Evolutionary conservation across 768 basidiomycete species (phyloP).

Genomic region (Hortiboletus campestris): DNA sequence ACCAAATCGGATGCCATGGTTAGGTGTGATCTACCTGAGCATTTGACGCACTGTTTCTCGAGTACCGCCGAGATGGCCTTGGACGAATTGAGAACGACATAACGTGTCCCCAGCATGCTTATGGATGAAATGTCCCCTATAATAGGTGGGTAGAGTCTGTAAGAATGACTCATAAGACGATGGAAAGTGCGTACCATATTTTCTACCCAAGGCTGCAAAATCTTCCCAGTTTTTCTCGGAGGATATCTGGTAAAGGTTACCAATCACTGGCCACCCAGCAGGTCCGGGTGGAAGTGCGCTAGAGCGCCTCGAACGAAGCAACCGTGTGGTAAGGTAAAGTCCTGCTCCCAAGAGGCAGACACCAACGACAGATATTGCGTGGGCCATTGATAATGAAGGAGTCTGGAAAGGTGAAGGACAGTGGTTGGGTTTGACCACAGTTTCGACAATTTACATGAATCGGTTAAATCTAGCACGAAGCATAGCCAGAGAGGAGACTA

Average conservation of each 20-base stretch:
- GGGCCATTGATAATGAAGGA: not conserved
- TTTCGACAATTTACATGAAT: too few relatives aligned
- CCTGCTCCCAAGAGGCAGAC: conserved; percentile 19
- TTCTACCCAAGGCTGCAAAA: conserved; percentile 51
- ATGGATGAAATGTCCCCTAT: conserved; percentile 19
- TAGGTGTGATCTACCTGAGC: conserved; percentile 33
- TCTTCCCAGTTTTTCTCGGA: conserved; percentile 48
- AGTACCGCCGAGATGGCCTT: conserved; percentile 48
- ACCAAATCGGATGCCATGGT: conserved; percentile 21
- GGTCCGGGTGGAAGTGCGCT: conserved; percentile 21
- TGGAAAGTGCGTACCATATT: conserved; percentile 41
- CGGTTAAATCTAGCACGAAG: too few relatives aligned
- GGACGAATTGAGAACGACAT: conserved; percentile 49
- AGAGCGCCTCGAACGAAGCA: not conserved
- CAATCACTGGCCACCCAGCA: conserved; percentile 41
- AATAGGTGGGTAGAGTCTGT: conserved; percentile 10
- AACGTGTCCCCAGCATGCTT: conserved; percentile 42
- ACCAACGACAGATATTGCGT: not conserved
- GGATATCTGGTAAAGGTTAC: conserved; percentile 55
- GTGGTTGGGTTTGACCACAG: too few relatives aligned
- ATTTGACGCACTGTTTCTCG: conserved; percentile 52
- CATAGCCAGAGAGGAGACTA: too few relatives aligned
- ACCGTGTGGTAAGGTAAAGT: conserved; percentile 2
- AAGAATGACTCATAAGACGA: not conserved
- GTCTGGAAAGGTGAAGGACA: too few relatives aligned